These are phyloP conservation scores for Bipolaris zeicola DNA, from an alignment of 2,329 filamentous ascomycete species.

Conservation along the genomic window DNA sequence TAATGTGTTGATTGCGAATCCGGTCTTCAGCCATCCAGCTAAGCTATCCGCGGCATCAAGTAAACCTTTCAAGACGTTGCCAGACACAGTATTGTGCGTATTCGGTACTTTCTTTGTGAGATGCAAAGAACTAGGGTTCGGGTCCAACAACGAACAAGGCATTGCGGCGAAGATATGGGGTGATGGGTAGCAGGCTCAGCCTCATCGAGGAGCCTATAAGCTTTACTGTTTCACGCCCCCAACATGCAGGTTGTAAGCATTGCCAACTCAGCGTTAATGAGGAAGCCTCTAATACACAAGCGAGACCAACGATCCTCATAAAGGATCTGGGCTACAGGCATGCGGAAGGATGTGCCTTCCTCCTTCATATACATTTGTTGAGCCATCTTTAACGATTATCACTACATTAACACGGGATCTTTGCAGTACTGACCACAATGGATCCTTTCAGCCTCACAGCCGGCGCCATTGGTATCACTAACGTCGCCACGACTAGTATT, in stretches of 20 bases:
- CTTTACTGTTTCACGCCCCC: not conserved
- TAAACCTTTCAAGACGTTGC: not conserved
- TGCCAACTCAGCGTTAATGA: no score
- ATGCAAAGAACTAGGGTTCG: not conserved
- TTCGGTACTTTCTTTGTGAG: not conserved
- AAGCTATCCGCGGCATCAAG: not conserved
- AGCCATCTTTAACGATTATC: not conserved
- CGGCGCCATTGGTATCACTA: conserved; percentile 13
- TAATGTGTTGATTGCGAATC: not conserved
- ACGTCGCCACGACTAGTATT: conserved; percentile 9
- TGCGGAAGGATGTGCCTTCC: not conserved
- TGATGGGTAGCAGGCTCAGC: no score
- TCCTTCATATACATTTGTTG: not conserved
- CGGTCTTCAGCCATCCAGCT: not conserved
- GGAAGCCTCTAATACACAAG: no score
- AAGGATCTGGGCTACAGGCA: not conserved
- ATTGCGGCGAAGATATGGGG: not conserved
- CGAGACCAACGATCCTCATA: no score
- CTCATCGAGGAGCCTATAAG: not conserved
- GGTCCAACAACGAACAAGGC: not conserved
- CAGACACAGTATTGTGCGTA: not conserved
- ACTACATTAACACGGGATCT: no score
- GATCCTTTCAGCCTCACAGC: conserved; percentile 11
- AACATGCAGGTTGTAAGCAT: not conserved
- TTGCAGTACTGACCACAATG: not conserved